Conservation (phyloP, 2,329 filamentous ascomycete genomes). For the Aspergillus ochraceus region DNA sequence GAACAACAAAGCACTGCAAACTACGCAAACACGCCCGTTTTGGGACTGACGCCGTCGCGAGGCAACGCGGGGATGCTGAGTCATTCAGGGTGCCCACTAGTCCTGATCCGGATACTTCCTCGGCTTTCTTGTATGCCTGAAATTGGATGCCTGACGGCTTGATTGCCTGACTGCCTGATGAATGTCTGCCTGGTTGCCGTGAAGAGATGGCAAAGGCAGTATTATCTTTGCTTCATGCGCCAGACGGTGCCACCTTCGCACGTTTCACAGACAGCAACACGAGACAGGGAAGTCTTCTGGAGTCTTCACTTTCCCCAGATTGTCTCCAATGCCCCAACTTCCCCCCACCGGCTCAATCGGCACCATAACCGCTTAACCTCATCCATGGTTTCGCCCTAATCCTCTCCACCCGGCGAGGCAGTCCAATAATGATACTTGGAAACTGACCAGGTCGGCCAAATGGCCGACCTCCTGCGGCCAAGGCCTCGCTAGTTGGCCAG, state of each 20-base stretch:
- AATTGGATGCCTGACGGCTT: neutral
- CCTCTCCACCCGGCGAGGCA: neutral
- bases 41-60: neutral
- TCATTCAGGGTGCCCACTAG: neutral
- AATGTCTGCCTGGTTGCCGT: too few species aligned
- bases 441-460: conserved; percentile 8
- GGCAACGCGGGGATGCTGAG: conserved; percentile 12
- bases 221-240: too few species aligned
- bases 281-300: too few species aligned
- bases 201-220: too few species aligned
- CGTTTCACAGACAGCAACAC: too few species aligned
- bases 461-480: conserved; percentile 14
- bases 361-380: conserved; percentile 5
- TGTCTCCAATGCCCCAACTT: conserved; percentile 1
- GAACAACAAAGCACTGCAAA: conserved; percentile 13
- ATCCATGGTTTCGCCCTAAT: neutral
- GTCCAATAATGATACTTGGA: conserved; percentile 12
- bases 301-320: neutral
- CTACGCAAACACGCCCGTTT: conserved; percentile 9
- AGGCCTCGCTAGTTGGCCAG: conserved; percentile 5
- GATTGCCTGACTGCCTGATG: too few species aligned
- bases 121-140: neutral
- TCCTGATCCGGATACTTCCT: neutral
- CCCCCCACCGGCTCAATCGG: conserved; percentile 18
- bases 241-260: too few species aligned